phyloP scores from a whole-genome alignment of 257 asterid genomes.

The Solanum ossicruentum region DNA sequence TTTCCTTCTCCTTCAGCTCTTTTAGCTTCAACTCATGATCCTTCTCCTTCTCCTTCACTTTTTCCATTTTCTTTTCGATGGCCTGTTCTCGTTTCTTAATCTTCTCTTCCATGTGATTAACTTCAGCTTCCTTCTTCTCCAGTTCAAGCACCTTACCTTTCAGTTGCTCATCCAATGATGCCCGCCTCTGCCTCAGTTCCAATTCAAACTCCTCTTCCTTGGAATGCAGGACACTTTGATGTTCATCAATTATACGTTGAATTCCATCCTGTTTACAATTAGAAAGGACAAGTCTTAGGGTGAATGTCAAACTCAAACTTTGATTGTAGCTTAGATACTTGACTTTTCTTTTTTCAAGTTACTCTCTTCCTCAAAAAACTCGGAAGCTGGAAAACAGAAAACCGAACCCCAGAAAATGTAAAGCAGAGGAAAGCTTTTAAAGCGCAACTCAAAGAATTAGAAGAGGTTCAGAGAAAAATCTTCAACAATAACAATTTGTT shows the following conservation, averaged over 20 bases:
- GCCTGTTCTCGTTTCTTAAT: constrained; percentile 75
- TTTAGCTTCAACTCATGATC: constrained; percentile 53
- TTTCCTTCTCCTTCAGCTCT: constrained; percentile 69
- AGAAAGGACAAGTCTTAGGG: neutral
- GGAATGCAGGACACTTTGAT: constrained; percentile 39
- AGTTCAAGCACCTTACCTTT: constrained; percentile 58
- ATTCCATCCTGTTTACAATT: constrained; percentile 51
- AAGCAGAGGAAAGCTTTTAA: neutral
- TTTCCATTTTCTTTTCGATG: constrained; percentile 60
- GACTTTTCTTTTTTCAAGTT: neutral
- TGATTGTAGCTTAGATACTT: neutral
- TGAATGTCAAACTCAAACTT: neutral
- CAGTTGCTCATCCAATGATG: constrained; percentile 49
- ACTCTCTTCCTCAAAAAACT: neutral
- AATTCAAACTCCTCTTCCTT: constrained; percentile 65
- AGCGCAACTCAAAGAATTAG: neutral
- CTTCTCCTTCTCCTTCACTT: constrained; percentile 60
- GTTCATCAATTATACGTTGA: constrained; percentile 85
- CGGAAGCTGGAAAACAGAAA: neutral
- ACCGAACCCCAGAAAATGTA: neutral
- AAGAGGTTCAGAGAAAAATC: neutral
- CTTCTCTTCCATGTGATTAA: constrained; percentile 81
- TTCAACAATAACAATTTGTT: neutral
- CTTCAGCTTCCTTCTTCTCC: constrained; percentile 73
- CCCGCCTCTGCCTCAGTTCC: constrained; percentile 70